phyloP scores from a whole-genome alignment of 164 flowering plant species.

The Dillenia suffruticosa region DNA sequence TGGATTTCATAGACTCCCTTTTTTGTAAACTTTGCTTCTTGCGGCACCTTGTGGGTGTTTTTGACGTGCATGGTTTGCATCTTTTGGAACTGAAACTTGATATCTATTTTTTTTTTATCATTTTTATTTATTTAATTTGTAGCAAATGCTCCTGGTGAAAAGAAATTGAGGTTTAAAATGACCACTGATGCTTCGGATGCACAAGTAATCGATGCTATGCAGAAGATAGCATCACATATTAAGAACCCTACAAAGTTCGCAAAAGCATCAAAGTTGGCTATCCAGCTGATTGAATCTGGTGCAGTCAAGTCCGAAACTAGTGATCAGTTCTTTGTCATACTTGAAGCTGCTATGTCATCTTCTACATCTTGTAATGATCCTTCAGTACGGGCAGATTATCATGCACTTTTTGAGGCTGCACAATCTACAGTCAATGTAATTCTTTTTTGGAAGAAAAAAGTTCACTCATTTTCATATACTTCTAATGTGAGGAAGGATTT shows the following conservation, averaged over 20 bases:
- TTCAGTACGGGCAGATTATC: slow-evolving; percentile 74
- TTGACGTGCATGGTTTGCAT: too few species aligned
- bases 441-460: not conserved
- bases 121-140: too few species aligned
- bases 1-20: too few species aligned
- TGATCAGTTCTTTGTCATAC: slow-evolving; percentile 67
- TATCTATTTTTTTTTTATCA: too few species aligned
- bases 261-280: slow-evolving; percentile 94
- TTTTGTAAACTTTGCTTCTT: too few species aligned
- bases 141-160: slow-evolving; percentile 45
- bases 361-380: slow-evolving; percentile 61
- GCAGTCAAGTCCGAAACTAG: slow-evolving; percentile 69
- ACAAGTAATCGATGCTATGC: slow-evolving; percentile 89
- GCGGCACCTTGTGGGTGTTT: too few species aligned
- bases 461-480: too few species aligned
- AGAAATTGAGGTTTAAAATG: slow-evolving; percentile 73
- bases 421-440: slow-evolving; percentile 68
- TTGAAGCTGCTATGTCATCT: slow-evolving; percentile 85
- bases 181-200: slow-evolving; percentile 77
- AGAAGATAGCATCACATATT: slow-evolving; percentile 85
- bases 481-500: not conserved
- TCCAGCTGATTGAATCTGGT: slow-evolving; percentile 86
- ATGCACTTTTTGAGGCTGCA: slow-evolving; percentile 72
- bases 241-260: slow-evolving; percentile 60
- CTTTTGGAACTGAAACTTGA: too few species aligned